A percentile compares a stretch with the other conserved stretches of the same genome.
phyloP scores from a whole-genome alignment of 139 green algal species.

The Desmodesmus armatus region DNA sequence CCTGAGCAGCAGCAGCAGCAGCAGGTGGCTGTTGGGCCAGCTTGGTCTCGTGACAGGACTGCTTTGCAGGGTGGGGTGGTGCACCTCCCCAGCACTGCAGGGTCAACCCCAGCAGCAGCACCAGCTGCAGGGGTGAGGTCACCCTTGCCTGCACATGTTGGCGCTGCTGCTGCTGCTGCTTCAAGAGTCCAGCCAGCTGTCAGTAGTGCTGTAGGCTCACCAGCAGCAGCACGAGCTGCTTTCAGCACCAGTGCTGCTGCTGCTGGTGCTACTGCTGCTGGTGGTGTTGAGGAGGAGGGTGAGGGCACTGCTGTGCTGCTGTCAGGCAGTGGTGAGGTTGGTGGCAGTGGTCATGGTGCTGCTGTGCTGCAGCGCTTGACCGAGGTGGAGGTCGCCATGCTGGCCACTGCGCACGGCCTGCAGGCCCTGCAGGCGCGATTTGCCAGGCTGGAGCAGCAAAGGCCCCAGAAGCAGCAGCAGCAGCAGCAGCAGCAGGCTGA shows the following conservation, averaged over 20 bases:
- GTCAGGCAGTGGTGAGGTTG: too few species aligned
- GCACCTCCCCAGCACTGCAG: too few species aligned
- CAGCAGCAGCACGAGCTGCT: neutral
- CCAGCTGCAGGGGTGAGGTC: too few species aligned
- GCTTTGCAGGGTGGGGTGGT: too few species aligned
- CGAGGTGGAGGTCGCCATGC: neutral
- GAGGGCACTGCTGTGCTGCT: too few species aligned
- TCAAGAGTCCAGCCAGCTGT: too few species aligned
- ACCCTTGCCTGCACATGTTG: neutral
- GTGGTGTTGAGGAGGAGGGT: too few species aligned
- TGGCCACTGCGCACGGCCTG: neutral
- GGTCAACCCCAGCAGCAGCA: too few species aligned
- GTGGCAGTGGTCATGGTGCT: too few species aligned
- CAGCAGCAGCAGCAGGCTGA: neutral
- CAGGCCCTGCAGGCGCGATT: neutral
- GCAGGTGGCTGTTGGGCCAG: neutral
- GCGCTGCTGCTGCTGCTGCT: too few species aligned
- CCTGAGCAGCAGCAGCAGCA: constrained; percentile 4
- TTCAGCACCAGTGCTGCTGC: neutral
- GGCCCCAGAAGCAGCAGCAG: neutral
- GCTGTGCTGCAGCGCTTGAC: neutral
- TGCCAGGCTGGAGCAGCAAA: neutral
- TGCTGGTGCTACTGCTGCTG: too few species aligned
- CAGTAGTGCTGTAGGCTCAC: neutral
- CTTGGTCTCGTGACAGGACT: too few species aligned